Evolutionary conservation across 2,329 filamentous ascomycete species (phyloP).

Genomic region (Pseudocercospora macadamiae): DNA sequence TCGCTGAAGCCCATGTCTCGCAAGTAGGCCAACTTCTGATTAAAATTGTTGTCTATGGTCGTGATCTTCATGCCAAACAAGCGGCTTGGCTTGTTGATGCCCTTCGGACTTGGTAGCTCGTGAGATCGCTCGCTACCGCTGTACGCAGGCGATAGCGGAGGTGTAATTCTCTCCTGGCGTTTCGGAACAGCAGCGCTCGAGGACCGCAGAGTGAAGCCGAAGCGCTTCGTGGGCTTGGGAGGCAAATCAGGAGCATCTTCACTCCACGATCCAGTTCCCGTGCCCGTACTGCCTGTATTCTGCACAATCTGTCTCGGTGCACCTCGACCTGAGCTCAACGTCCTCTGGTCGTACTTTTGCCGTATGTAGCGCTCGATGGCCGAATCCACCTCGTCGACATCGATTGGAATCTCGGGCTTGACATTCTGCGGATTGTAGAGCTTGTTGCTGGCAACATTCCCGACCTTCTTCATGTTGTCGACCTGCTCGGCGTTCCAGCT

Average conservation of each 20-base stretch:
- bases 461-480: slow-evolving; percentile 95
- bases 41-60: slow-evolving; percentile 67
- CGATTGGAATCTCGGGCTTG: slow-evolving; percentile 81
- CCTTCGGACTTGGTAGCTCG: slow-evolving; percentile 28
- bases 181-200: slow-evolving; percentile 70
- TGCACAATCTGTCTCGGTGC: slow-evolving; percentile 46
- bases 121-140: slow-evolving; percentile 32
- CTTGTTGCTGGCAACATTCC: slow-evolving; percentile 84
- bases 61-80: slow-evolving; percentile 42
- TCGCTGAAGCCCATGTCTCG: slow-evolving; percentile 92
- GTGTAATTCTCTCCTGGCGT: slow-evolving; percentile 47
- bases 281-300: slow-evolving; percentile 58
- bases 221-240: slow-evolving; percentile 63
- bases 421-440: slow-evolving; percentile 85
- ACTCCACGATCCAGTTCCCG: slow-evolving; percentile 48
- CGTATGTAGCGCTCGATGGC: slow-evolving; percentile 95
- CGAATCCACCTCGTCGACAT: slow-evolving; percentile 88
- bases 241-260: slow-evolving; percentile 61
- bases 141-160: slow-evolving; percentile 40
- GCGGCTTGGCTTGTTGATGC: slow-evolving; percentile 60
- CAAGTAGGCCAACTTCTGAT: slow-evolving; percentile 75
- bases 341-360: slow-evolving; percentile 81
- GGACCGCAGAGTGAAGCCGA: slow-evolving; percentile 67
- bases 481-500: slow-evolving; percentile 96
- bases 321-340: slow-evolving; percentile 38